These are phyloP conservation scores for Cucurbita pepo DNA, from an alignment of 306 rosid species.

Conservation along the genomic window DNA sequence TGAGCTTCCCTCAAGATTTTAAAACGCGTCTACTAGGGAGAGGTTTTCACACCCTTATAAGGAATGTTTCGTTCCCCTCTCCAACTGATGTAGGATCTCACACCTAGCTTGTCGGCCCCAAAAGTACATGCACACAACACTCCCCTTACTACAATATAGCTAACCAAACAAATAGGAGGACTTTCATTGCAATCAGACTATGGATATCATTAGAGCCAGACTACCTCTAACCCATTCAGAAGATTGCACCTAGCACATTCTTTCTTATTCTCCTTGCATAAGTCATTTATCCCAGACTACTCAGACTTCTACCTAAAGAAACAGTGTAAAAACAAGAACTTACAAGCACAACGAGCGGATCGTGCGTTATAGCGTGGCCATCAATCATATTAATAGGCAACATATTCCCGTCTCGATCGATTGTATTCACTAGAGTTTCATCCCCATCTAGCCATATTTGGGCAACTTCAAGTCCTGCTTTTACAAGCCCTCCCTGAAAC, in stretches of 20 bases:
- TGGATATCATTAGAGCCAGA: not conserved
- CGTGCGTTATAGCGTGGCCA: conserved; percentile 87
- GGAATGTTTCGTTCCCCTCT: too few species aligned
- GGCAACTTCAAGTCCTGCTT: conserved; percentile 86
- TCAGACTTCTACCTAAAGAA: not conserved
- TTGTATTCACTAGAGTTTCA: conserved; percentile 80
- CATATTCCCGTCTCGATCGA: conserved; percentile 76
- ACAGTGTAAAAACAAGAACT: conserved; percentile 14
- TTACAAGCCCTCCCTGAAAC: conserved; percentile 85
- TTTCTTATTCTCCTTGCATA: not conserved
- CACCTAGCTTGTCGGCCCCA: not conserved
- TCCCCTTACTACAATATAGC: not conserved
- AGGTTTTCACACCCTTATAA: too few species aligned
- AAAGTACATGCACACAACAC: not conserved
- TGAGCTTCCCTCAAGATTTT: too few species aligned
- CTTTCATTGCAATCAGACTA: not conserved
- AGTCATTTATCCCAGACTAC: not conserved
- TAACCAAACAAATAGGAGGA: not conserved
- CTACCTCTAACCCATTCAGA: not conserved
- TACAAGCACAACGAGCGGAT: conserved; percentile 89
- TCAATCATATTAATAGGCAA: conserved; percentile 61
- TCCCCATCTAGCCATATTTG: conserved; percentile 95
- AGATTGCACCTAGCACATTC: not conserved
- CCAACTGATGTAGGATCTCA: too few species aligned
- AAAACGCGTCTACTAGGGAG: too few species aligned